Evolutionary conservation across 2,329 filamentous ascomycete genomes (phyloP), one percentile per base, ranked within the genome.

Genomic region (Ceratocystis papillata): DNA sequence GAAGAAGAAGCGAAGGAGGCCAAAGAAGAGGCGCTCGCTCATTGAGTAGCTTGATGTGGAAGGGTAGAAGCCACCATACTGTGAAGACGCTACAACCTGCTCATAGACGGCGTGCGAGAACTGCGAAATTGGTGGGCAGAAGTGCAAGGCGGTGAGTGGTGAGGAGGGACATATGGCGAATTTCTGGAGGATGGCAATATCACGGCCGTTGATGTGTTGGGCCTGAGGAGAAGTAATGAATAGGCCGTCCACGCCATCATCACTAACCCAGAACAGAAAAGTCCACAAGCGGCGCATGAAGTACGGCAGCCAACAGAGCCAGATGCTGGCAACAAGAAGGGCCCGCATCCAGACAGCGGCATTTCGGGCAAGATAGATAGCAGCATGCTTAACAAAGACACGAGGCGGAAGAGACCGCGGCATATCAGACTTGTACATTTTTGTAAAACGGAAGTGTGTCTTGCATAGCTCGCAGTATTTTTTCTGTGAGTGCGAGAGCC

Each of bases 391-490:
- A 66, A 91, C 70, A 72, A 99, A 96, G 69, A 99, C 80, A 61
- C 87, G 82, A 50, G 87, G 81, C 0, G 95, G 94, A 15, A 99
- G 81, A 12, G 83, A 85, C 69, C 84, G 83, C 1, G 94, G 95
- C 94, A 99, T 99, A 73, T 92, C 84, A 3, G 91, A 90, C 69
- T 92, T 87, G 78, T 99, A 99, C 48, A 99, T 83, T 77, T 99
- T 99, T 64, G 94, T 99, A 79, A 99, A 99, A 68, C 91, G 89
- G 74, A 97, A 99, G 0, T 92, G 87, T 1, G 94, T 99, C 79
- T 99, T 99, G 85, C 94, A 99, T 45, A 99, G 86, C 79, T 99
- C 94, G 80, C 95, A 99, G 79, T 99, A 89, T 76, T 97, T 97
- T 83, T 99, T 99, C 75, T 99, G 92, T 1, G 94, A 97, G 76